Conservation (phyloP, 257 asterid species). For the Nicotiana noctiflora region DNA sequence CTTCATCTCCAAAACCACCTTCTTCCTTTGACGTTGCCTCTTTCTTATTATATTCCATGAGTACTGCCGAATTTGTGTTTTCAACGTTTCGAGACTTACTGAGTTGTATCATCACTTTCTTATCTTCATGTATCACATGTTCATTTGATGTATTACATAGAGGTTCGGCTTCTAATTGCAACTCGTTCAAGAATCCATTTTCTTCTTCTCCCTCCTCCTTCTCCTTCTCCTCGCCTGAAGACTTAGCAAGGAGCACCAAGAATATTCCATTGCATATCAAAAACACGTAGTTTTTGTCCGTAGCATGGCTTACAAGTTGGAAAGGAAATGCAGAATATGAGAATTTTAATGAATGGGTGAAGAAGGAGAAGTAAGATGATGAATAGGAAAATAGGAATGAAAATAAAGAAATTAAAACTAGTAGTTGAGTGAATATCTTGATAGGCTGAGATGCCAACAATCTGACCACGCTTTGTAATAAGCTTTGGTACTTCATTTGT, state of each 20-base stretch:
- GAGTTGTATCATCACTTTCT: neutral
- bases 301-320: slow-evolving; percentile 20
- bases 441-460: slow-evolving; percentile 4
- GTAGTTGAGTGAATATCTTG: slow-evolving; percentile 32
- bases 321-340: slow-evolving; percentile 15
- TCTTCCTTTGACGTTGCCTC: neutral
- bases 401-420: slow-evolving; percentile 40
- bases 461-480: neutral
- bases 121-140: neutral
- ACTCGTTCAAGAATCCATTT: neutral
- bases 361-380: slow-evolving; percentile 9
- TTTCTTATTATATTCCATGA: neutral
- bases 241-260: slow-evolving; percentile 37
- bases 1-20: neutral
- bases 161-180: neutral
- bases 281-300: slow-evolving; percentile 49
- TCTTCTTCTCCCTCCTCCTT: neutral
- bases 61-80: neutral
- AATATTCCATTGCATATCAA: slow-evolving; percentile 53
- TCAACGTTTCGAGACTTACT: neutral
- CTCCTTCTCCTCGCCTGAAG: slow-evolving; percentile 17
- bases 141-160: neutral
- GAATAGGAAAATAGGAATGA: slow-evolving; percentile 34
- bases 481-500: slow-evolving; percentile 21
- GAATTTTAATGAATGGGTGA: slow-evolving; percentile 14